phyloP scores from a whole-genome alignment of 768 basidiomycete genomes.

The Trametes coccinea region DNA sequence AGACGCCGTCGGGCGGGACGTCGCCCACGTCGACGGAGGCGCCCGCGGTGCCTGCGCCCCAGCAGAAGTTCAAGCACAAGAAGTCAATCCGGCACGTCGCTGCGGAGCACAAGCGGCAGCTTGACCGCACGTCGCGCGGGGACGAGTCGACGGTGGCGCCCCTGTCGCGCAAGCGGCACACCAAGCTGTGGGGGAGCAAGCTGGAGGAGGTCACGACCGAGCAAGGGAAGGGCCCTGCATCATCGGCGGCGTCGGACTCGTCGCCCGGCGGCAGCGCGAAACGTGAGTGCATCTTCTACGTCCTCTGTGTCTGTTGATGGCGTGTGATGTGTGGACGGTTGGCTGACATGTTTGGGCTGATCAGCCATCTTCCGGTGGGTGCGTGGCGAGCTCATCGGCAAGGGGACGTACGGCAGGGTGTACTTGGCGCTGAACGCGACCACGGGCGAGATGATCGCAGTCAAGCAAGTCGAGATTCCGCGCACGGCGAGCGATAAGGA shows the following conservation, averaged over 20 bases:
- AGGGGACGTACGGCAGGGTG: constrained; percentile 94
- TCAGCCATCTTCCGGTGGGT: constrained; percentile 97
- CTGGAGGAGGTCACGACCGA: constrained; percentile 90
- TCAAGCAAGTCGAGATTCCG: constrained; percentile 98
- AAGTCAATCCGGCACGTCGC: constrained; percentile 94
- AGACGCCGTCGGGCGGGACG: constrained; percentile 76
- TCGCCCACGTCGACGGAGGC: constrained; percentile 68
- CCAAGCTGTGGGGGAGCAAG: constrained; percentile 93
- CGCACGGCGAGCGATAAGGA: constrained; percentile 88
- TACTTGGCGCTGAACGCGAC: constrained; percentile 95
- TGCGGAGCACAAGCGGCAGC: constrained; percentile 77
- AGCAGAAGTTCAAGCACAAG: constrained; percentile 55
- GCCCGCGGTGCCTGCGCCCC: constrained; percentile 41
- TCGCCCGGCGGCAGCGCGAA: constrained; percentile 37
- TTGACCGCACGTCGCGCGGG: constrained; percentile 68
- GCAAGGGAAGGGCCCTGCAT: constrained; percentile 50
- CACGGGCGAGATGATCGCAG: constrained; percentile 98
- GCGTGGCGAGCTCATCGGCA: constrained; percentile 95
- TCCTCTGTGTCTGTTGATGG: constrained; percentile 2
- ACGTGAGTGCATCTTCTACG: constrained; percentile 48
- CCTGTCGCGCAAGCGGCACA: constrained; percentile 77
- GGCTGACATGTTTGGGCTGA: constrained; percentile 1
- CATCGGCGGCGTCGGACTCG: constrained; percentile 38
- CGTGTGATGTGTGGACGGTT: not conserved
- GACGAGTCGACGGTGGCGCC: constrained; percentile 50